Evolutionary conservation across 2,329 filamentous ascomycete species (phyloP).

Genomic region (Nemania serpens): DNA sequence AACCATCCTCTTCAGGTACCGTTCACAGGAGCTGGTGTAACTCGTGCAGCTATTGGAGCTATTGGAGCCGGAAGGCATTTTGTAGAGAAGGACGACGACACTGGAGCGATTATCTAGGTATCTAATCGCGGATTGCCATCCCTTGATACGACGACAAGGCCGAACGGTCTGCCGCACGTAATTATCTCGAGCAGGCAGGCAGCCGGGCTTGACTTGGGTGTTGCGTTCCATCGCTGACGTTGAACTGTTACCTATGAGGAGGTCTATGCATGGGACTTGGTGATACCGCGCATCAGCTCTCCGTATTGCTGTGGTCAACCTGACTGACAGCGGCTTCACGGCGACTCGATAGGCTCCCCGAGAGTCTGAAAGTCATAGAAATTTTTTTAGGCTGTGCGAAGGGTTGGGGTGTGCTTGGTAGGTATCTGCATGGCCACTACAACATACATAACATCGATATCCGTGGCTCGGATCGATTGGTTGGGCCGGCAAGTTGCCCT

Average conservation of each 20-base stretch:
- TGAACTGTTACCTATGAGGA: conserved; percentile 19
- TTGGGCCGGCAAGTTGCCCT: conserved; percentile 24
- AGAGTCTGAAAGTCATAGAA: conserved; percentile 14
- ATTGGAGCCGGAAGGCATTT: conserved; percentile 7
- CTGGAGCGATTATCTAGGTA: neutral
- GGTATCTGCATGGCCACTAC: conserved; percentile 25
- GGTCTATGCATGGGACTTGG: conserved; percentile 22
- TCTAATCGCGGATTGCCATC: conserved; percentile 9
- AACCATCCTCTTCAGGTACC: conserved; percentile 6
- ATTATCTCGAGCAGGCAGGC: conserved; percentile 24
- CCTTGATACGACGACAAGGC: conserved; percentile 10
- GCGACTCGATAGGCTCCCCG: conserved; percentile 10
- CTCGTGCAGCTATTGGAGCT: neutral
- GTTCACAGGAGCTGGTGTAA: conserved; percentile 14
- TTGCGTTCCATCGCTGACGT: conserved; percentile 25
- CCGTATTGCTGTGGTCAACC: conserved; percentile 16
- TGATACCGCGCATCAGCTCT: conserved; percentile 16
- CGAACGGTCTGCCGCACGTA: conserved; percentile 10
- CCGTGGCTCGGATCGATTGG: conserved; percentile 33
- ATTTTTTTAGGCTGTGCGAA: conserved; percentile 2
- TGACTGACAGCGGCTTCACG: conserved; percentile 21
- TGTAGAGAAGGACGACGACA: neutral
- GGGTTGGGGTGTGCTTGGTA: conserved; percentile 1
- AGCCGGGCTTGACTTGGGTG: conserved; percentile 17
- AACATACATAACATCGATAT: conserved; percentile 26